A percentile compares a stretch with the other conserved stretches of the same genome.
These are phyloP conservation scores for Kwoniella dendrophila DNA, from an alignment of 768 basidiomycete genomes.

Conservation along the genomic window DNA sequence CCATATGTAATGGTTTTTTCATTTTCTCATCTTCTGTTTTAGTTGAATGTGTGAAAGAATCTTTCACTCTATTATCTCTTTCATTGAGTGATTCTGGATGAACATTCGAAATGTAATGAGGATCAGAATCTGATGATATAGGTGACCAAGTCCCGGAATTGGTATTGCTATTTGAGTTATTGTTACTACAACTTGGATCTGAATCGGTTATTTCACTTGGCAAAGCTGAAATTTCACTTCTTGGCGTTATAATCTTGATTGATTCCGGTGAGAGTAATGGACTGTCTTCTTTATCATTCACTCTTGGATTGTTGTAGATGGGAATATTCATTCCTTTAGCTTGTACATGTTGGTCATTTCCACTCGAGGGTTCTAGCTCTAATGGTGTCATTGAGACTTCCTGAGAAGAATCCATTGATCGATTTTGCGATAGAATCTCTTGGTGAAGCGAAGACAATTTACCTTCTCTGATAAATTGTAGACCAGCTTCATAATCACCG, in stretches of 20 bases:
- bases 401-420: no score
- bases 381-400: no score
- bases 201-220: constrained; percentile 23
- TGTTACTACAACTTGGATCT: not conserved
- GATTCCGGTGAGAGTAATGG: constrained; percentile 19
- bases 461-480: constrained; percentile 73
- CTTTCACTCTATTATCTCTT: not conserved
- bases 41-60: not conserved
- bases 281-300: constrained; percentile 14
- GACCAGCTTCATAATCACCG: constrained; percentile 87
- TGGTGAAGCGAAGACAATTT: constrained; percentile 58
- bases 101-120: not conserved
- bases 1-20: constrained; percentile 68
- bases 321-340: constrained; percentile 5
- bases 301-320: not conserved
- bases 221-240: constrained; percentile 10
- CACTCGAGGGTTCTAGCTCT: not conserved
- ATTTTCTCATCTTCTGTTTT: not conserved
- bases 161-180: not conserved
- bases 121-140: constrained; percentile 7
- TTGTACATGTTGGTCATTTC: not conserved
- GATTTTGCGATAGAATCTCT: not conserved
- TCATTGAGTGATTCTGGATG: not conserved
- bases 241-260: constrained; percentile 25
- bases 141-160: constrained; percentile 28